A percentile compares a stretch with the other conserved stretches of the same genome.
Conservation (phyloP, 495 filamentous ascomycete species). For the Tirmania nivea region DNA sequence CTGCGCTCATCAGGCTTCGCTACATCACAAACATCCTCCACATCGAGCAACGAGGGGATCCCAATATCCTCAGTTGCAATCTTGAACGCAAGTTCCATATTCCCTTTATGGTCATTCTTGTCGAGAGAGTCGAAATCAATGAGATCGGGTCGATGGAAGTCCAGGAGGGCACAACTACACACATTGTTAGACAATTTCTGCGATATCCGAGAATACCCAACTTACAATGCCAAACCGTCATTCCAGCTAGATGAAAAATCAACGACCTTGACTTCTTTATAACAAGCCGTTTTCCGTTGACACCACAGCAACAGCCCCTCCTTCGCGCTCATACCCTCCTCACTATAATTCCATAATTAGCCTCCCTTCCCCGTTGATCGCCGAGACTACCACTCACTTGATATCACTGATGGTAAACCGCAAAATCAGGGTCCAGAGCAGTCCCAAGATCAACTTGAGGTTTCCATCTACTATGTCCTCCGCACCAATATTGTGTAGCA, state of each 20-base stretch:
- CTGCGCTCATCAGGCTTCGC: slow-evolving; percentile 85
- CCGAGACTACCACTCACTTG: slow-evolving; percentile 27
- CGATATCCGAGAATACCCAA: neutral
- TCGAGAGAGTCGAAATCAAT: slow-evolving; percentile 91
- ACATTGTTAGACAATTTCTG: neutral
- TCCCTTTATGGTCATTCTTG: slow-evolving; percentile 82
- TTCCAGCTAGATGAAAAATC: slow-evolving; percentile 96
- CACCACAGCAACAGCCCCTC: slow-evolving; percentile 92
- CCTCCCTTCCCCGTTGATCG: neutral
- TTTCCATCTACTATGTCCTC: slow-evolving; percentile 98
- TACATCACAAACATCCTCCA: slow-evolving; percentile 95
- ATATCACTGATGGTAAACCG: slow-evolving; percentile 97
- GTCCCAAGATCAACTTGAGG: slow-evolving; percentile 82
- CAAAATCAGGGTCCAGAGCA: slow-evolving; percentile 95
- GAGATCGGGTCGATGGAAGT: slow-evolving; percentile 90
- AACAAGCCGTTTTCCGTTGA: slow-evolving; percentile 94
- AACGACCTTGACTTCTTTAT: slow-evolving; percentile 80
- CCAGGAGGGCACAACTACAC: slow-evolving; percentile 59
- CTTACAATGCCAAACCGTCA: slow-evolving; percentile 71
- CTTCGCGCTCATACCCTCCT: slow-evolving; percentile 93
- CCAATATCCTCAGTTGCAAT: slow-evolving; percentile 91
- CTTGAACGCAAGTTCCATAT: slow-evolving; percentile 94
- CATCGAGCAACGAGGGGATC: slow-evolving; percentile 84
- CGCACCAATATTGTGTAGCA: slow-evolving; percentile 94
- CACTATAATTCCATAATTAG: slow-evolving; percentile 17